These are phyloP conservation scores for Pseudoperonospora humuli DNA, from an alignment of 352 stramenopile genomes.

Conservation along the genomic window DNA sequence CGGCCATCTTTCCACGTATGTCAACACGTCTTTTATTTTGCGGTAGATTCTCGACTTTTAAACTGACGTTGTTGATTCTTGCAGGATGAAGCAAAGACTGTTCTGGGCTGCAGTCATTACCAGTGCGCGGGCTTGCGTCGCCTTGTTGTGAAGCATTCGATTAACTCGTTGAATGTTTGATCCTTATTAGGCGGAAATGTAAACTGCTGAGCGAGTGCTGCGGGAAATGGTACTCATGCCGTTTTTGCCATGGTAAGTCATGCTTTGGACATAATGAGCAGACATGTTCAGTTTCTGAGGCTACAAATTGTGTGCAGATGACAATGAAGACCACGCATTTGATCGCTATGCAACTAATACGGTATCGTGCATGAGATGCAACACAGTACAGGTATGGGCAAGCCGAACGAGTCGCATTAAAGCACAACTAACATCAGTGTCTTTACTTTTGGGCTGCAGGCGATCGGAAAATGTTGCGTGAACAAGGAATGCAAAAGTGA, in stretches of 20 bases:
- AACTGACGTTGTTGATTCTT: not conserved
- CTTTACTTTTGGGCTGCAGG: conserved; percentile 30
- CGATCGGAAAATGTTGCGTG: conserved; percentile 45
- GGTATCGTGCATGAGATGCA: conserved; percentile 92
- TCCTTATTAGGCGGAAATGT: conserved; percentile 38
- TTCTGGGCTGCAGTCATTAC: conserved; percentile 84
- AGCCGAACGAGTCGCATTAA: not conserved
- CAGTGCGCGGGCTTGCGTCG: conserved; percentile 31
- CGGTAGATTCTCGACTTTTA: no score
- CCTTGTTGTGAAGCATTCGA: no score
- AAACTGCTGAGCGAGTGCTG: conserved; percentile 86
- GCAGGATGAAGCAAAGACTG: conserved; percentile 51
- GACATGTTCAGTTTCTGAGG: no score
- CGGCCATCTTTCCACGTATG: conserved; percentile 52
- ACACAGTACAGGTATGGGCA: conserved; percentile 20
- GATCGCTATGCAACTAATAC: conserved; percentile 92
- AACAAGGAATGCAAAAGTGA: conserved; percentile 60
- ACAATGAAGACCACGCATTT: conserved; percentile 83
- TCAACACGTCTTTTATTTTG: no score
- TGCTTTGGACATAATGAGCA: not conserved
- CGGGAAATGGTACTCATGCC: conserved; percentile 82
- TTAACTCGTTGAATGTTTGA: not conserved
- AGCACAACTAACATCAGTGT: not conserved
- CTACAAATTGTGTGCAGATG: conserved; percentile 24
- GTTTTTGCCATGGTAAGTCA: conserved; percentile 80